Evolutionary conservation across 345 rosid genomes (phyloP).

Genomic region (Gossypium turneri): DNA sequence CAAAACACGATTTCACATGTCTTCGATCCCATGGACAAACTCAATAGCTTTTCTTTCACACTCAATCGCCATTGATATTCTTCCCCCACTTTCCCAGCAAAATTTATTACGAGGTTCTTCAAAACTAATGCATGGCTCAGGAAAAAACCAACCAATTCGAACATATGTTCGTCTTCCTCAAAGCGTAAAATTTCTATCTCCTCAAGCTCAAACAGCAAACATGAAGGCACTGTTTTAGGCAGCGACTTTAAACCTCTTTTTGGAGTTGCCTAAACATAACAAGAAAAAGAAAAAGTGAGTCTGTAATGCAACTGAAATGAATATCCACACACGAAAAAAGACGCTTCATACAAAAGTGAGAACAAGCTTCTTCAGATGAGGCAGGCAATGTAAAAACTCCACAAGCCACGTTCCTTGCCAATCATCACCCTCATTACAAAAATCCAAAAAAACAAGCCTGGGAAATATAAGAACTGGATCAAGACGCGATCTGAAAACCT

Average conservation of each 20-base stretch:
- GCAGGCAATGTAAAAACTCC: not conserved
- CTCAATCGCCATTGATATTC: too few relatives aligned
- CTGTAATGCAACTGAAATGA: not conserved
- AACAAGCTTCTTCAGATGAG: not conserved
- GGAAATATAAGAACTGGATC: not conserved
- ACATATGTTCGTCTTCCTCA: too few relatives aligned
- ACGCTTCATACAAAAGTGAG: not conserved
- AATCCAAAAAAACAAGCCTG: not conserved
- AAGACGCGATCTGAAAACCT: not conserved
- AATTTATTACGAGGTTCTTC: not conserved
- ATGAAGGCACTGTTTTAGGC: not conserved
- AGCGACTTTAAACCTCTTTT: not conserved
- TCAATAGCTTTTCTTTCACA: too few relatives aligned
- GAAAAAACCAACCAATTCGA: not conserved
- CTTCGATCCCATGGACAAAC: too few relatives aligned
- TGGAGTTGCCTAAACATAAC: not conserved
- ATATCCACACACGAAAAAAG: not conserved
- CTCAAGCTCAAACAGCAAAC: not conserved
- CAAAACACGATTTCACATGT: too few relatives aligned
- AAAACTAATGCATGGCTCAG: not conserved
- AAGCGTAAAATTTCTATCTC: not conserved
- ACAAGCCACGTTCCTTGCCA: not conserved
- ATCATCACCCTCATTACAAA: not conserved
- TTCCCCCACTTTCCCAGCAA: too few relatives aligned
- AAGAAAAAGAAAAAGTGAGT: not conserved